Evolutionary conservation across 1,284 basidiomycete species (phyloP).

Genomic region (Ceratobasidium sp.): DNA sequence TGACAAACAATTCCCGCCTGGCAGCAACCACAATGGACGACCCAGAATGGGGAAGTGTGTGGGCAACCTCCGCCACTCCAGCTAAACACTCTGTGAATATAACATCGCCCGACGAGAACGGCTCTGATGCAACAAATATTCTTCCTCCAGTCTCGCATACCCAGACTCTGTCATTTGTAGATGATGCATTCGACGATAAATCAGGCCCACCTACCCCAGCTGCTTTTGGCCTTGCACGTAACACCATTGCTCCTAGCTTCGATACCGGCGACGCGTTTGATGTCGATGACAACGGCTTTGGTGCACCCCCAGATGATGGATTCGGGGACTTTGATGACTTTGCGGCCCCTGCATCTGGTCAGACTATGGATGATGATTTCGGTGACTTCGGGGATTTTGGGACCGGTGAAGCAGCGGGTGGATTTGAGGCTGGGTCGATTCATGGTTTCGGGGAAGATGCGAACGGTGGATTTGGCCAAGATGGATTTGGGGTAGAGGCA

Average conservation of each 20-base stretch:
- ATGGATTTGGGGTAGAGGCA: conserved; percentile 38
- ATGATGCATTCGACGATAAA: conserved; percentile 41
- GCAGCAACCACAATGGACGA: conserved; percentile 62
- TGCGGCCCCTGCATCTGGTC: conserved; percentile 41
- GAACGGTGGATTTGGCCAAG: conserved; percentile 52
- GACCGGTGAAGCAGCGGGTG: conserved; percentile 60
- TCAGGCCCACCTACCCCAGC: conserved; percentile 43
- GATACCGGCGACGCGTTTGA: conserved; percentile 61
- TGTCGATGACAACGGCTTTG: conserved; percentile 62
- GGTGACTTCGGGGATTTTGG: conserved; percentile 84
- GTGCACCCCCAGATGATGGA: conserved; percentile 64
- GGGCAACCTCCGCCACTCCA: conserved; percentile 62
- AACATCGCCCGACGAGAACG: conserved; percentile 44
- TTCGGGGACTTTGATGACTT: conserved; percentile 66
- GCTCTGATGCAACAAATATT: conserved; percentile 40
- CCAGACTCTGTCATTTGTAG: conserved; percentile 24
- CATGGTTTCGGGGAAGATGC: conserved; percentile 46
- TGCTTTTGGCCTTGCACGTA: conserved; percentile 43
- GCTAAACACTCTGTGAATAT: conserved; percentile 48
- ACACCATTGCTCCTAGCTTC: neutral
- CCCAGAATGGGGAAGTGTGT: conserved; percentile 68
- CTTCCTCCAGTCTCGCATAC: conserved; percentile 40
- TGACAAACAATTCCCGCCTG: conserved; percentile 26
- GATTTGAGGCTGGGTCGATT: conserved; percentile 49
- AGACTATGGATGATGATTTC: conserved; percentile 50